phyloP scores from a whole-genome alignment of 441 rosid genomes.

The Populus hybrid region DNA sequence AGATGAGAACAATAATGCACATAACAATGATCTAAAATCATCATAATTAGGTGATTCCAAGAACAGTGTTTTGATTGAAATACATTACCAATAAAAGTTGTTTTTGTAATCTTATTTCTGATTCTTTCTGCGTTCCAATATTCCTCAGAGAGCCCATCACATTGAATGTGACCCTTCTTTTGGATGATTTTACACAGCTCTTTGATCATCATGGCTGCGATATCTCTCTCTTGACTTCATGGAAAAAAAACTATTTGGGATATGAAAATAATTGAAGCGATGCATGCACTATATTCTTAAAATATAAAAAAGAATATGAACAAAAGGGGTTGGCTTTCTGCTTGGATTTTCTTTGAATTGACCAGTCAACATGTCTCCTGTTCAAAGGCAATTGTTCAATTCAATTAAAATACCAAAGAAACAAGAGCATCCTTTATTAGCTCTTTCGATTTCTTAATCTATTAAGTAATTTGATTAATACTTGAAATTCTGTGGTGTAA shows the following conservation, averaged over 20 bases:
- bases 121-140: background rate
- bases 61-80: background rate
- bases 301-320: background rate
- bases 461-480: background rate
- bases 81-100: background rate
- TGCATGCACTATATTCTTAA: background rate
- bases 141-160: background rate
- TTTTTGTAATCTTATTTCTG: background rate
- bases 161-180: background rate
- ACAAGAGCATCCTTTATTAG: background rate
- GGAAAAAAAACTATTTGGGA: background rate
- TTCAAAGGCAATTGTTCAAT: background rate
- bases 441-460: background rate
- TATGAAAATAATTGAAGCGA: background rate
- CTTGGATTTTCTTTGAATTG: slow-evolving; percentile 3
- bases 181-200: background rate
- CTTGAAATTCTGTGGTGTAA: no score
- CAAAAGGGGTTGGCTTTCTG: background rate
- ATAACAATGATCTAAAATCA: no score
- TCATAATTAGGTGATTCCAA: background rate
- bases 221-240: background rate
- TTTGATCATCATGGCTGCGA: background rate
- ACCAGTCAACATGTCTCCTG: background rate
- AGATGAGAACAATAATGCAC: no score
- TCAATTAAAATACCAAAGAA: no score